These are phyloP conservation scores for Amylocarpus encephaloides DNA, from an alignment of 2,329 filamentous ascomycete genomes.

Conservation along the genomic window DNA sequence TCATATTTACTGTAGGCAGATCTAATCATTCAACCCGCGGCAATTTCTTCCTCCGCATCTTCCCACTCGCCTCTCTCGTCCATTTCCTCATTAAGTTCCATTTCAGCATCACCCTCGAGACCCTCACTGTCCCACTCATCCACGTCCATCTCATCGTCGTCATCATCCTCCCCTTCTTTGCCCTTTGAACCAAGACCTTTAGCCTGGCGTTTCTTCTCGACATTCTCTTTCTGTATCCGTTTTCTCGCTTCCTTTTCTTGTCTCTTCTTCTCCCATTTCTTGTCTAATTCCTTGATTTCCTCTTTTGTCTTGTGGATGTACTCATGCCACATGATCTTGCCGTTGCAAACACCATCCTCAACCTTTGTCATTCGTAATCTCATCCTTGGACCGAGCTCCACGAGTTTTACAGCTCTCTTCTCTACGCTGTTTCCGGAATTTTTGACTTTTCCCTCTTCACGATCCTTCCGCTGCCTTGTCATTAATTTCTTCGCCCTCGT, in stretches of 20 bases:
- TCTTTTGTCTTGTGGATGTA: slow-evolving; percentile 78
- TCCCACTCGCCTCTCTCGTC: slow-evolving; percentile 31
- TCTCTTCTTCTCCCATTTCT: slow-evolving; percentile 70
- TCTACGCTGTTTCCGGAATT: slow-evolving; percentile 41
- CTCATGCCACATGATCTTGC: slow-evolving; percentile 96
- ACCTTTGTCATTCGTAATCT: slow-evolving; percentile 87
- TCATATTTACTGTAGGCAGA: no score
- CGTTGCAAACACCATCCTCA: slow-evolving; percentile 84
- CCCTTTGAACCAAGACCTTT: slow-evolving; percentile 41
- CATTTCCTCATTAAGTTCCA: slow-evolving; percentile 30
- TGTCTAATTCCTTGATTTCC: slow-evolving; percentile 73
- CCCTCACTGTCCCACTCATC: slow-evolving; percentile 36
- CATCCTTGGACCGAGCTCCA: slow-evolving; percentile 89
- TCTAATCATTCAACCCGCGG: slow-evolving; percentile 23
- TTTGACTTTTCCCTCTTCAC: slow-evolving; percentile 41
- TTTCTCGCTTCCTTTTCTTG: slow-evolving; percentile 77
- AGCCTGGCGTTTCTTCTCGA: slow-evolving; percentile 73
- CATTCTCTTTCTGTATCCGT: slow-evolving; percentile 80
- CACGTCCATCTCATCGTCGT: slow-evolving; percentile 42
- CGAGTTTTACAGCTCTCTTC: slow-evolving; percentile 81
- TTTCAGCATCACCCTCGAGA: slow-evolving; percentile 30
- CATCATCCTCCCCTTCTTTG: slow-evolving; percentile 46
- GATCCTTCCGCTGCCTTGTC: slow-evolving; percentile 38
- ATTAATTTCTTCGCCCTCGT: slow-evolving; percentile 57
- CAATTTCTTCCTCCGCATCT: slow-evolving; percentile 31